These are phyloP conservation scores for Ulota crispa DNA, from an alignment of 225 moss, liverwort and hornwort species.

Conservation along the genomic window DNA sequence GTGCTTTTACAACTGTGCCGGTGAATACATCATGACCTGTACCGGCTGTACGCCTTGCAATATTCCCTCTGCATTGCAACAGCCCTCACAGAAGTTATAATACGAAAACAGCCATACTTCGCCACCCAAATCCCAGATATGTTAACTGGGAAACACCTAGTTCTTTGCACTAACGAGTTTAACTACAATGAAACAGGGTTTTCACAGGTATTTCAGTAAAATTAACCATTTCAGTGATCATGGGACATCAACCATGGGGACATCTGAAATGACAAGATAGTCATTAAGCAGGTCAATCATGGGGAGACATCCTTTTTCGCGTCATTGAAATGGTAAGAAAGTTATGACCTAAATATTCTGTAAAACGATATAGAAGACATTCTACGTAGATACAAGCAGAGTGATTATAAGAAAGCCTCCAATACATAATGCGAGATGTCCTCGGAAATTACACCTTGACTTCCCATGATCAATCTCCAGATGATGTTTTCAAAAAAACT, in stretches of 20 bases:
- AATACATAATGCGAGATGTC: not conserved
- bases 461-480: not conserved
- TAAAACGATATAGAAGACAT: not conserved
- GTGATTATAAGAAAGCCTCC: not conserved
- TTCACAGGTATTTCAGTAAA: not conserved
- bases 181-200: not conserved
- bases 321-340: not conserved
- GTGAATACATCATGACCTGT: conserved; percentile 38
- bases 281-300: not conserved
- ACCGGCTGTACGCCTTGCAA: conserved; percentile 41
- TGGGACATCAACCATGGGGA: not conserved
- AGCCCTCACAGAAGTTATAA: conserved; percentile 11
- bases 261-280: not conserved
- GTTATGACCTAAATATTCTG: not conserved
- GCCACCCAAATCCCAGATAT: not conserved
- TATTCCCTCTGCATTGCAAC: conserved; percentile 49
- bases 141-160: not conserved
- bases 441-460: not conserved
- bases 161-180: not conserved
- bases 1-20: conserved; percentile 39
- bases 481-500: not conserved
- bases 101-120: not conserved
- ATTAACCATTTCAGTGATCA: not conserved
- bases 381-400: not conserved
- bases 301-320: not conserved